Evolutionary conservation across 768 basidiomycete species (phyloP).

Genomic region (Kwoniella pini): DNA sequence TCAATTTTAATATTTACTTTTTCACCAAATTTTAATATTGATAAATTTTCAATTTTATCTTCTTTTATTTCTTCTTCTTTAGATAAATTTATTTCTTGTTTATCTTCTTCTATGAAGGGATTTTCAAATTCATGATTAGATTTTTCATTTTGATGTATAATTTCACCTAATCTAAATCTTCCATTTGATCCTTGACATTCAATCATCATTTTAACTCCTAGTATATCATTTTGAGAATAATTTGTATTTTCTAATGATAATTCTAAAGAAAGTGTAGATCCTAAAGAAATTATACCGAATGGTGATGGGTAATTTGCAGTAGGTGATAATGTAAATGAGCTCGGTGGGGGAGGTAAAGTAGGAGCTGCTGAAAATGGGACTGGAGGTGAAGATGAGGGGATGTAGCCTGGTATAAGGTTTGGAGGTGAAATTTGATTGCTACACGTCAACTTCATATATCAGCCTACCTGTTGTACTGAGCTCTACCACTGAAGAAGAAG

Average conservation of each 20-base stretch:
- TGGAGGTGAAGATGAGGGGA: constrained; percentile 4
- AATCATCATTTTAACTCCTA: constrained; percentile 67
- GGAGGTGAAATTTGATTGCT: constrained; percentile 28
- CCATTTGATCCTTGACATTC: constrained; percentile 75
- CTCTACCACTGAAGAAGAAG: neutral
- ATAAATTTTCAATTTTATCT: constrained; percentile 56
- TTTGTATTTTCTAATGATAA: constrained; percentile 79
- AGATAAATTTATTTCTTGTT: constrained; percentile 57
- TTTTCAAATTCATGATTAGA: neutral
- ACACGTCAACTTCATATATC: neutral
- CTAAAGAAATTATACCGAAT: constrained; percentile 83
- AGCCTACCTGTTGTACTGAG: neutral
- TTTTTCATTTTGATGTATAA: constrained; percentile 23
- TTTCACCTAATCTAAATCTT: constrained; percentile 58
- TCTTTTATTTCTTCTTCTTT: constrained; percentile 59
- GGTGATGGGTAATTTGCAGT: constrained; percentile 76
- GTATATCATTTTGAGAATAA: constrained; percentile 54
- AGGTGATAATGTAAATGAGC: constrained; percentile 76
- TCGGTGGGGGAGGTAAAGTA: constrained; percentile 60
- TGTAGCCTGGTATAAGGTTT: constrained; percentile 17
- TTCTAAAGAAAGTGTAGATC: constrained; percentile 82
- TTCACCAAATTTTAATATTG: constrained; percentile 59
- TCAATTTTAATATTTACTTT: constrained; percentile 69
- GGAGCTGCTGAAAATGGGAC: neutral
- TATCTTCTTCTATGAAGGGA: no score